Evolutionary conservation across 305 asterid genomes (phyloP), one percentile per base, ranked within the genome.

Genomic region (Solanum hybrid): DNA sequence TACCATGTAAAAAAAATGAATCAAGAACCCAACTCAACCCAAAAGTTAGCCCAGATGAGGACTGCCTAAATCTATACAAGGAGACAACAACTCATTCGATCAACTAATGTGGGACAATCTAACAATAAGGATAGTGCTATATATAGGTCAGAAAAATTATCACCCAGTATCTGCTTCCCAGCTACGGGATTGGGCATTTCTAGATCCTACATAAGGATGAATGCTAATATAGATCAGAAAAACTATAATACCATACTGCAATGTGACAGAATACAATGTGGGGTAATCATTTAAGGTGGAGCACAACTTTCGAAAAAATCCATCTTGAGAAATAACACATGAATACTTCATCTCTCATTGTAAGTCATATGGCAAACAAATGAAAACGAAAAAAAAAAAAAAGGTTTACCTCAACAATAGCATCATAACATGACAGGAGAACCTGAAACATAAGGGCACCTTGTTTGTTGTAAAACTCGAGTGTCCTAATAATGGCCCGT

Each of bases 371-470:
- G 76, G 74, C 20, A 76, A 74, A 69, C 51, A 37, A 76, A 33
- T 22, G 88, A 74, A 78, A 71, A 87, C 6, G 20, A 87, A 6
- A 40, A 57, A 42, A 57, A 42, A 5, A 13, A 18, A 79, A 36
- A 76, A 35, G 57, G 77, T 34, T 13, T 92, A 92, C 93, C 93
- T 92, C 91, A 33, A 34, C 82, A 88, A 89, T 36, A 80, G 78
- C 91, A 51, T 57, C 74, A 69, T 14, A 28, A 78, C 76, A 29
- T 34, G 93, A 89, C 74, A 92, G 34, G 73, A 92, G 92, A 88
- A 92, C 87, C 61, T 92, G 92, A 57, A 92, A 91, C 92, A 90
- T 90, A 35, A 88, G 86, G 90, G 61, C 40, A 78, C 92, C 91
- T 61, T 67, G 40, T 76, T 61, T 91, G 67, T 85, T 89, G 89